Base-by-base conservation (phyloP, 2,329 filamentous ascomycete species). In the Fusarium chlamydosporum region DNA sequence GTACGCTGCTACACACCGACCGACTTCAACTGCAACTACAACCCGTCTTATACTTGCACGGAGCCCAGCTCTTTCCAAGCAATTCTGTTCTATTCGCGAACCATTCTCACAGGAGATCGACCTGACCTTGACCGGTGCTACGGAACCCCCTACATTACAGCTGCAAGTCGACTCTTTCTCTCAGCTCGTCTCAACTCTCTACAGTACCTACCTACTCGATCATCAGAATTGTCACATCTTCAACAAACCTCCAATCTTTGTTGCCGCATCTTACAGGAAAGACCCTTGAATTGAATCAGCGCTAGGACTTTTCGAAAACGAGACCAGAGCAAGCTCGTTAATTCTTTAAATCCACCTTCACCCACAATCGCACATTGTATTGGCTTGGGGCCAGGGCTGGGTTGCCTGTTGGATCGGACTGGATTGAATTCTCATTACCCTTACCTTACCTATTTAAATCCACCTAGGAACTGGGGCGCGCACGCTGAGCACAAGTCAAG, bases 291-390 rank as follows among this genome's bases (percentile, higher is more conserved):
- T 12, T 38, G 45, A 66, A 57, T 40, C 47, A 40, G 47, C 56
- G 59, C 71, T 72, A 74, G 58, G 64, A 68, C 70, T 51, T 55
- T 74, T 74, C 67, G 58, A 56, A 70, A 55, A 41, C 38, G 47
- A 51, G 47, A 33, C 55, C 46, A 42, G 51, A 50, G 11, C 45
- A 58, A 68, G 60, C 54, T 64, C 66, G 54, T 57, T 54, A 58
- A 45, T 67, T 53, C 60, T 61, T 56, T 54, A 69, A 73, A 71
- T 67, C 71, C 72, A 72, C 71, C 38, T 61, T 74, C 72, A 70
- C 72, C 72, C 72, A 74, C 71, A 73, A 71, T 62, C 57, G 40
- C 68, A 67, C 48, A 54, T 57, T 52, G 47, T 33, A 50, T 50
- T 51, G 47, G 47, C n/a, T 51, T 51, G 47, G 47, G 47, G 23